These are phyloP conservation scores for Diaporthe sp. DNA, from an alignment of 2,329 filamentous ascomycete species.

Conservation along the genomic window DNA sequence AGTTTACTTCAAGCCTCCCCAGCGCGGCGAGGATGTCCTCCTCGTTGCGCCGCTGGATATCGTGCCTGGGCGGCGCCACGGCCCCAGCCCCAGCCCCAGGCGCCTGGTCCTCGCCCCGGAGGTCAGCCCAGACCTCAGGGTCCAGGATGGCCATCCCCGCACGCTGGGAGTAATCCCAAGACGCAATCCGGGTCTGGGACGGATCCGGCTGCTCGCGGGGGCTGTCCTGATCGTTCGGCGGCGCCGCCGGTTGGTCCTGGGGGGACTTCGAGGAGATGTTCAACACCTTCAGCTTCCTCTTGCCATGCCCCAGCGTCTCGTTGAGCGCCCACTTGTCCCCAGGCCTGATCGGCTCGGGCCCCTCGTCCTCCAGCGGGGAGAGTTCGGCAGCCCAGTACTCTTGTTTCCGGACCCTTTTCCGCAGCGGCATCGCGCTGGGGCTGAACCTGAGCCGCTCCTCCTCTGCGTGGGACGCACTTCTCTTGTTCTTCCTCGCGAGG, in stretches of 20 bases:
- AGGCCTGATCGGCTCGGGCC: neutral
- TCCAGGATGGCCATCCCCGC: constrained; percentile 27
- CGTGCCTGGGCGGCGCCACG: neutral
- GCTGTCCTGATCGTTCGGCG: neutral
- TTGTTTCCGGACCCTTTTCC: neutral
- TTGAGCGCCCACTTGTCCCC: constrained; percentile 27
- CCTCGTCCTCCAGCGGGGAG: neutral
- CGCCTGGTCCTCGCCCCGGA: too few relatives aligned
- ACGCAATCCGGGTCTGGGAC: neutral
- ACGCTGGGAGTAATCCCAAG: neutral
- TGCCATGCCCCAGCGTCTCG: neutral
- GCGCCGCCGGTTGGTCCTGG: neutral
- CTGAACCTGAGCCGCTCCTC: neutral
- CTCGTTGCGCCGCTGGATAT: constrained; percentile 32
- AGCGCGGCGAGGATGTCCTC: constrained; percentile 26
- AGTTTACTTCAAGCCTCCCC: neutral
- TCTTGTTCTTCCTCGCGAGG: neutral
- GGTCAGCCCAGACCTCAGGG: constrained; percentile 33
- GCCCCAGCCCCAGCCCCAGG: neutral
- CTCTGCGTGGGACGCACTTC: neutral
- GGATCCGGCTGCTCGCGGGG: neutral
- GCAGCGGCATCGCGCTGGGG: constrained; percentile 15
- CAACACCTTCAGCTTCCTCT: neutral
- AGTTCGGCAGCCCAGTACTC: constrained; percentile 9
- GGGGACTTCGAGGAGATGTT: neutral